Base-by-base conservation (phyloP, 257 asterid genomes). In the Avicennia marina region DNA sequence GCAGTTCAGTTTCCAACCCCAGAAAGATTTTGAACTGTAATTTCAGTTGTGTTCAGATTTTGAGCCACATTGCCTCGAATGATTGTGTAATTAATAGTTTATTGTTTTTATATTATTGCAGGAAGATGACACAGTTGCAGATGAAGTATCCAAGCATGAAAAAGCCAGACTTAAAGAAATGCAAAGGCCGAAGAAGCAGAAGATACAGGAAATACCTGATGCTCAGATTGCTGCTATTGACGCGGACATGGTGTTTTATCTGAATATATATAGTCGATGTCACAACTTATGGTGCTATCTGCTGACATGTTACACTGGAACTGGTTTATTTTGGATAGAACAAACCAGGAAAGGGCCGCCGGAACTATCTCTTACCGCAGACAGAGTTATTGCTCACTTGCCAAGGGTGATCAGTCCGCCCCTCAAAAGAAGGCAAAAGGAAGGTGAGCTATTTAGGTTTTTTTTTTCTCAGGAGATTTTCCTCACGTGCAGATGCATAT, bases 351-450 rank as follows among this genome's bases (percentile, higher is more conserved):
- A 83, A 91, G 69, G 98, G 98, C 15, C 90, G 96, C 21, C 64
- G 88, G 71, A 83, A 83, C 62, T 91, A 85, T 82, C 94, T 91
- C 51, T 81, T 91, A 67, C 89, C 83, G 90, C 98, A 91, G 77
- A 91, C 98, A 5, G 98, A 91, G 81, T 68, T 91, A 42, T 91
- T 85, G 86, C 98, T 44, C 98, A 91, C 88, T 91, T 78, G 98
- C 98, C 38, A 91, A 91, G 75, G 81, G 90, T 40, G 96, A 75
- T 40, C 90, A 78, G 50, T 66, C 94, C 48, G 56, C 75, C 33
- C 48, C 95, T 27, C 76, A 58, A 67, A 87, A 84, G 76, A 84
- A 83, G 84, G 51, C 50, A n/a, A 91, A 85, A 58, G 98, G 96
- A 73, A 88, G 83, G 98, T 83, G 62, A 7, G 67, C 22, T 47